Conservation (phyloP, 2,329 filamentous ascomycete species). For the Cladosporium colombiae region DNA sequence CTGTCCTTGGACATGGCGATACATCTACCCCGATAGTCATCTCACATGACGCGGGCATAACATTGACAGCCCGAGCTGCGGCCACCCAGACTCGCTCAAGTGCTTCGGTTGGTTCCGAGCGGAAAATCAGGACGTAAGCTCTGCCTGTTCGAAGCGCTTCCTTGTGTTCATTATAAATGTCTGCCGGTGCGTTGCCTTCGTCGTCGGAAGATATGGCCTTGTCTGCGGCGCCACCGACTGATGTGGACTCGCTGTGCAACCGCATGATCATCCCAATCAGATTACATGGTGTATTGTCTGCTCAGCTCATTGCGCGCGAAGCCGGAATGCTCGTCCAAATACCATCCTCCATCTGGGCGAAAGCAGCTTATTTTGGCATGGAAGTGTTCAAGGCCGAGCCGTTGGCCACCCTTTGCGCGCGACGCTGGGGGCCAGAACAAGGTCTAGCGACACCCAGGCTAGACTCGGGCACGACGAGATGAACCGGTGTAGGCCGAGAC, state of each 20-base stretch:
- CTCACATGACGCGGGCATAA: not conserved
- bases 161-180: not conserved
- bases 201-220: not conserved
- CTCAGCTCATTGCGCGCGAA: not conserved
- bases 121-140: not conserved
- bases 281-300: not conserved
- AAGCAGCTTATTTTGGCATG: not conserved
- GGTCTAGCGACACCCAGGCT: not conserved
- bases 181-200: not conserved
- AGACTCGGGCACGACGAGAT: not conserved
- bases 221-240: not conserved
- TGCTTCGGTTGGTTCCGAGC: not conserved
- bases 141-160: not conserved
- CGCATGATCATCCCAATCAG: not conserved
- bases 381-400: not conserved
- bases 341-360: constrained; percentile 2
- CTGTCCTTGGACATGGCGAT: not conserved
- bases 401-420: no score
- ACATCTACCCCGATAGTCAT: not conserved
- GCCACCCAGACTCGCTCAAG: not conserved
- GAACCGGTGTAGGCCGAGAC: not conserved
- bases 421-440: not conserved
- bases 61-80: not conserved
- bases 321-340: not conserved
- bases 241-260: not conserved